Evolutionary conservation across 225 moss, liverwort and hornwort genomes (phyloP).

Genomic region (Lunularia cruciata): DNA sequence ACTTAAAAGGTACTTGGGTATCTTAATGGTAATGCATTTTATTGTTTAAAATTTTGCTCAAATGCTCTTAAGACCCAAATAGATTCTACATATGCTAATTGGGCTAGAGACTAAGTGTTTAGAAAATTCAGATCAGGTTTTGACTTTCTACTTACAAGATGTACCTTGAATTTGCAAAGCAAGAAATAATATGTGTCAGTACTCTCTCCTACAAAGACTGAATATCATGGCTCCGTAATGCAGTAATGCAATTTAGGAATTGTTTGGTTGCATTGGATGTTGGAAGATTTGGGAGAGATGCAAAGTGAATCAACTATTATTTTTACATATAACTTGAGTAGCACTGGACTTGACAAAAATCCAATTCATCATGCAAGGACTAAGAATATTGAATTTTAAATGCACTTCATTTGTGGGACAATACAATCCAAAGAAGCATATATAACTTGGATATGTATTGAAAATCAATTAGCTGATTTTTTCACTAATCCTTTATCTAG

Average conservation of each 20-base stretch:
- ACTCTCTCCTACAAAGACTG: background rate
- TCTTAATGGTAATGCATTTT: background rate
- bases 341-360: too few species aligned
- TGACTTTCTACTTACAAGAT: background rate
- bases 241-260: too few species aligned
- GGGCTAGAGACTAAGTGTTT: background rate
- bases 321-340: background rate
- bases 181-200: background rate
- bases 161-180: too few species aligned
- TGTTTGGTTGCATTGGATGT: too few species aligned
- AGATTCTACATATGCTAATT: background rate
- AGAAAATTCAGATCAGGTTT: background rate
- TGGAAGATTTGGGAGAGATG: background rate
- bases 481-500: background rate
- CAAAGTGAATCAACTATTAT: background rate
- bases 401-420: background rate
- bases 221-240: background rate
- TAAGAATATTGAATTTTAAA: background rate
- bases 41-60: background rate
- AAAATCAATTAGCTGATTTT: background rate
- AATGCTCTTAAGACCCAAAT: background rate
- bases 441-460: background rate
- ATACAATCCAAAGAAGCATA: background rate
- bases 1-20: background rate
- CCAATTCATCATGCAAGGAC: background rate